Base-by-base conservation (phyloP, 306 rosid species). In the Lathyrus aphaca region DNA sequence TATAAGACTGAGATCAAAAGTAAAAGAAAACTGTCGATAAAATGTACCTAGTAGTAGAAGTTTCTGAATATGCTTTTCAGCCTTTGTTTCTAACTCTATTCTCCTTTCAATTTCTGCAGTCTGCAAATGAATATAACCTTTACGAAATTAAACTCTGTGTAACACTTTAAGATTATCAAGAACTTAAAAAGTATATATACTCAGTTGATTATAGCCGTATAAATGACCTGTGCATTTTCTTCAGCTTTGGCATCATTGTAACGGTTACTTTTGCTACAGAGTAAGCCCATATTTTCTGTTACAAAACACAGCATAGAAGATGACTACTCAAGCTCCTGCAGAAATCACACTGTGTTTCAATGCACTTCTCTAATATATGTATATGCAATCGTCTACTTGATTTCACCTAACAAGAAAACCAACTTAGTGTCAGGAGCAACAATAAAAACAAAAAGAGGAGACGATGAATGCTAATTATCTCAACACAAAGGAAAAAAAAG, bases 1-100 rank as follows among this genome's bases (percentile, higher is more conserved):
- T 19, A 74, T 45, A 42, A 32, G 58, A 64, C 56, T 23, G 32
- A 71, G 27, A 19, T 29, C 75, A 70, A 51, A 37, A 71, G 44
- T 77, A 69, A 53, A 38, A 71, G 51, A 43, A 38, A 66, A 48
- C 12, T 56, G 53, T 39, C 39, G 68, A 46, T 38, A 49, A 74
- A 64, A 65, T 35, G 12, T 87, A 95, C 99, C 99, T 42, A 95
- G 97, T 48, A 95, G 75, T 29, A 95, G 88, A 82, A 95, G 99
- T 79, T 91, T 95, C 83, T 91, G 97, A 74, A 93, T 85, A 65
- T 93, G 96, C 81, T 83, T 94, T 79, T 94, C 97, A 30, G 97
- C 97, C 82, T 88, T 89, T 8, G 97, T 87, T 84, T 91, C 97
- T 77, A 81, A 87, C 74, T 85, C 99, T 72, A 91, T 94, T 84